A percentile compares a stretch with the other conserved stretches of the same genome.
phyloP scores from a whole-genome alignment of 1,284 basidiomycete species.

The Calocybe gambosa region DNA sequence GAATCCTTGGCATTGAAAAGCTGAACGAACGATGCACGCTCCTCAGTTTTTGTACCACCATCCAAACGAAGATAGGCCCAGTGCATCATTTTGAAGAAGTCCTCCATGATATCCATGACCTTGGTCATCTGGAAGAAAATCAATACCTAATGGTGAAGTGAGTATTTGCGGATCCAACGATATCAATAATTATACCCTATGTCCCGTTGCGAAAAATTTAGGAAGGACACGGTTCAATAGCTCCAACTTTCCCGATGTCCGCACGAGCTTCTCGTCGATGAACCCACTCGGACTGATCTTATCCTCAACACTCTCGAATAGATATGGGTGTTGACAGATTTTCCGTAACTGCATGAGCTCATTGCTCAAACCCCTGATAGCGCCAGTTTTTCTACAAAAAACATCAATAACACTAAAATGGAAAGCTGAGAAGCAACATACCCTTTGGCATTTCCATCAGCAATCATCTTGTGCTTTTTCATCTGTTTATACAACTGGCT shows the following conservation, averaged over 20 bases:
- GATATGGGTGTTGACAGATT: slow-evolving; percentile 97
- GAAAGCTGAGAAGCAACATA: slow-evolving; percentile 23
- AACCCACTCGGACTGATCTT: slow-evolving; percentile 80
- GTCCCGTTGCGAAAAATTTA: slow-evolving; percentile 89
- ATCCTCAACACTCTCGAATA: slow-evolving; percentile 94
- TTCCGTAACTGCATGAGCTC: slow-evolving; percentile 99
- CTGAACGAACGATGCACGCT: slow-evolving; percentile 87
- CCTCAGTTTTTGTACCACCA: slow-evolving; percentile 97
- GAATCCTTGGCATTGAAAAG: slow-evolving; percentile 91
- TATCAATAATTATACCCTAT: slow-evolving; percentile 58
- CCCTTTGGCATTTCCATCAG: slow-evolving; percentile 79
- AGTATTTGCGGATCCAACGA: neutral
- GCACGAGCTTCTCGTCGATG: slow-evolving; percentile 82
- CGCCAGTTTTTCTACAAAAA: slow-evolving; percentile 53
- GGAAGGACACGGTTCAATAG: slow-evolving; percentile 91
- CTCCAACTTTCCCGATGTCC: slow-evolving; percentile 93
- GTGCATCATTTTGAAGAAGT: slow-evolving; percentile 88
- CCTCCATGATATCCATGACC: slow-evolving; percentile 99
- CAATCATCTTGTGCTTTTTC: slow-evolving; percentile 97
- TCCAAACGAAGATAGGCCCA: slow-evolving; percentile 94
- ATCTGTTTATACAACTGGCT: slow-evolving; percentile 95
- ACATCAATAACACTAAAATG: neutral
- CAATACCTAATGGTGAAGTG: slow-evolving; percentile 57
- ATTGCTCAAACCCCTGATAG: slow-evolving; percentile 88
- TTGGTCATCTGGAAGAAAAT: slow-evolving; percentile 99